Evolutionary conservation across 2,329 filamentous ascomycete species (phyloP).

Genomic region (Phialophora tarda): DNA sequence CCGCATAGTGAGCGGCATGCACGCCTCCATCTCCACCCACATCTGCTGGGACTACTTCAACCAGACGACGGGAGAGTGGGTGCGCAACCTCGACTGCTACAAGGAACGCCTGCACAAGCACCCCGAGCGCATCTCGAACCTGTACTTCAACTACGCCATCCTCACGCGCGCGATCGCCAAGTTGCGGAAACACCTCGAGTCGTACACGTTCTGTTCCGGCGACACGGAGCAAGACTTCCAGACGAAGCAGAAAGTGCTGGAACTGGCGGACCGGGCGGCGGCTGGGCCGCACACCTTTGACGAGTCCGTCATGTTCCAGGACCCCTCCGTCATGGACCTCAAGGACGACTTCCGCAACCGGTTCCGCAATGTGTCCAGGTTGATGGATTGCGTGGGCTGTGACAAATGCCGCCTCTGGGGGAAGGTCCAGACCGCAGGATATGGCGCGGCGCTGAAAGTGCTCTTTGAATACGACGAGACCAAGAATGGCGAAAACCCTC

Average conservation of each 20-base stretch:
- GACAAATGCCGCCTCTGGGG: slow-evolving; percentile 99
- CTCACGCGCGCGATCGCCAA: slow-evolving; percentile 90
- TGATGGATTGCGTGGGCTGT: slow-evolving; percentile 99
- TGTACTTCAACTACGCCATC: slow-evolving; percentile 99
- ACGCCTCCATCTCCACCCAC: slow-evolving; percentile 95
- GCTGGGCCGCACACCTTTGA: slow-evolving; percentile 81
- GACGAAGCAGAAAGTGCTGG: slow-evolving; percentile 82
- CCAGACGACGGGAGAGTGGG: slow-evolving; percentile 91
- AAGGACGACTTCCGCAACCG: slow-evolving; percentile 98
- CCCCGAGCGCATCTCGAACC: slow-evolving; percentile 91
- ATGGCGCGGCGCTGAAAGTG: slow-evolving; percentile 92
- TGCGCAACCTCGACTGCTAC: slow-evolving; percentile 89
- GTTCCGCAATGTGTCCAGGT: slow-evolving; percentile 92
- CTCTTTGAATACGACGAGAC: slow-evolving; percentile 88
- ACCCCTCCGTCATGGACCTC: slow-evolving; percentile 67
- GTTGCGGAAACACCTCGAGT: slow-evolving; percentile 77
- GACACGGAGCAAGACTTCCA: slow-evolving; percentile 77
- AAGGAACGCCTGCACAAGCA: slow-evolving; percentile 79
- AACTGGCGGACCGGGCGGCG: slow-evolving; percentile 72
- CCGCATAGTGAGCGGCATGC: slow-evolving; percentile 93
- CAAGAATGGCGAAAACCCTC: slow-evolving; percentile 67
- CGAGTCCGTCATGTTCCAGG: slow-evolving; percentile 91
- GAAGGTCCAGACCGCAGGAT: slow-evolving; percentile 92
- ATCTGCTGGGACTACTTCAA: slow-evolving; percentile 96
- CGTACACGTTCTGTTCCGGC: slow-evolving; percentile 91